Conservation (phyloP, 148 eudicot species). For the Linanthus parryae region DNA sequence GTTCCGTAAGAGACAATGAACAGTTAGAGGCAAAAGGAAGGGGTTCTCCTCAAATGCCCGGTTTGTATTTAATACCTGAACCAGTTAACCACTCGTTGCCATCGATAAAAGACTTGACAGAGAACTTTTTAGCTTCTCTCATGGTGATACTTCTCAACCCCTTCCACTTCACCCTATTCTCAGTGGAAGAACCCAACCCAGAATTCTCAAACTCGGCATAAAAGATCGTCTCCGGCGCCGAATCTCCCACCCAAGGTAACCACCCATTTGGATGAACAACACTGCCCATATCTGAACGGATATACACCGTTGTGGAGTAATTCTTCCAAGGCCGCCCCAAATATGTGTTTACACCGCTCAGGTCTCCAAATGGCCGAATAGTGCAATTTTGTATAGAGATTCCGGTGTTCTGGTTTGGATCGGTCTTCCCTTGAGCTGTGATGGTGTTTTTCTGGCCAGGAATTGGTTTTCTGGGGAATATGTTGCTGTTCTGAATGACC, state of each 20-base stretch:
- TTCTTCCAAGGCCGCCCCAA: slow-evolving; percentile 37
- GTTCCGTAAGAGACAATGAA: too few relatives aligned
- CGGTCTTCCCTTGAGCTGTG: slow-evolving; percentile 30
- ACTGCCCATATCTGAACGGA: slow-evolving; percentile 13
- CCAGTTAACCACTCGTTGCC: slow-evolving; percentile 27
- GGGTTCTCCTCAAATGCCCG: slow-evolving; percentile 13
- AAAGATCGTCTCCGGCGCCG: slow-evolving; percentile 21
- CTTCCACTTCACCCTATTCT: slow-evolving; percentile 24
- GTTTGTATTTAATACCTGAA: slow-evolving; percentile 16
- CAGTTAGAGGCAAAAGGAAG: not conserved
- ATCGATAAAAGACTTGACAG: slow-evolving; percentile 22
- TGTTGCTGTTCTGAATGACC: slow-evolving; percentile 29
- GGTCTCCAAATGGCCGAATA: slow-evolving; percentile 14
- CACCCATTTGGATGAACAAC: slow-evolving; percentile 21
- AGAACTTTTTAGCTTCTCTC: slow-evolving; percentile 19
- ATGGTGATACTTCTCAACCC: slow-evolving; percentile 21
- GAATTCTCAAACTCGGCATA: slow-evolving; percentile 18
- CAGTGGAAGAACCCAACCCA: slow-evolving; percentile 20
- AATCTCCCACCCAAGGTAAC: slow-evolving; percentile 22
- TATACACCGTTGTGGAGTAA: slow-evolving; percentile 21
- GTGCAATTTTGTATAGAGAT: slow-evolving; percentile 30
- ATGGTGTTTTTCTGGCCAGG: slow-evolving; percentile 29
- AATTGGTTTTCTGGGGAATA: slow-evolving; percentile 19
- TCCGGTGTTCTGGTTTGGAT: slow-evolving; percentile 40
- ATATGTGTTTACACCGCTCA: slow-evolving; percentile 13